These are phyloP conservation scores for Diversispora epigaea DNA, from an alignment of 192 early-diverging fungal genomes.

Conservation along the genomic window DNA sequence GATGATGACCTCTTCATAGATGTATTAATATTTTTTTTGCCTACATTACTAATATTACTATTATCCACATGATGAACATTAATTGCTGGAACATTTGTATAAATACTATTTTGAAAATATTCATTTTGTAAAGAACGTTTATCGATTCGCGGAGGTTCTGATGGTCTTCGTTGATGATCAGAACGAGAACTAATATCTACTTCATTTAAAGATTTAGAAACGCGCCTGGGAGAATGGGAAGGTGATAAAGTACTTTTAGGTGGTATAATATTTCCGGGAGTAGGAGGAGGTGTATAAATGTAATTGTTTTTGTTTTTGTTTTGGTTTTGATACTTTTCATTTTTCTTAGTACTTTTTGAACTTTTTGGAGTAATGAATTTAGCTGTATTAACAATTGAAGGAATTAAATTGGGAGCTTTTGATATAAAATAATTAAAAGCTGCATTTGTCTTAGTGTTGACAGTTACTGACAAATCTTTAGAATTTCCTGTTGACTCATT, in stretches of 20 bases:
- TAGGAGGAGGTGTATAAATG: background rate
- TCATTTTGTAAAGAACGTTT: background rate
- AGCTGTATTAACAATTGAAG: background rate
- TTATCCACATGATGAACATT: constrained; percentile 16
- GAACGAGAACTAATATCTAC: background rate
- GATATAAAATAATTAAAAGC: constrained; percentile 1
- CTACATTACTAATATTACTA: background rate
- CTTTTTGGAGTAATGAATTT: constrained; percentile 9
- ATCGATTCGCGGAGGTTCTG: background rate
- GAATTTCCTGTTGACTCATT: background rate
- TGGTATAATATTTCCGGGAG: background rate
- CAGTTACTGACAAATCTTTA: background rate
- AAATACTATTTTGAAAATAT: background rate
- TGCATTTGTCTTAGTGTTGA: background rate
- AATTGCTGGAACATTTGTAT: constrained; percentile 16
- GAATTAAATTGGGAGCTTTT: constrained; percentile 1
- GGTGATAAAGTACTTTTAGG: background rate
- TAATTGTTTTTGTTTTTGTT: background rate
- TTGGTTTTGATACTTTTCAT: background rate
- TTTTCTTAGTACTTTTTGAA: background rate
- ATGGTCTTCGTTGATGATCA: constrained; percentile 26
- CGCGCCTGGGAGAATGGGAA: background rate
- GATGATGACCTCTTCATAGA: background rate
- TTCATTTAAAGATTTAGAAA: constrained; percentile 21
- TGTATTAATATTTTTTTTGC: too few species aligned